phyloP scores from a whole-genome alignment of 192 early-diverging fungal genomes.

The Lunasporangiospora selenospora region DNA sequence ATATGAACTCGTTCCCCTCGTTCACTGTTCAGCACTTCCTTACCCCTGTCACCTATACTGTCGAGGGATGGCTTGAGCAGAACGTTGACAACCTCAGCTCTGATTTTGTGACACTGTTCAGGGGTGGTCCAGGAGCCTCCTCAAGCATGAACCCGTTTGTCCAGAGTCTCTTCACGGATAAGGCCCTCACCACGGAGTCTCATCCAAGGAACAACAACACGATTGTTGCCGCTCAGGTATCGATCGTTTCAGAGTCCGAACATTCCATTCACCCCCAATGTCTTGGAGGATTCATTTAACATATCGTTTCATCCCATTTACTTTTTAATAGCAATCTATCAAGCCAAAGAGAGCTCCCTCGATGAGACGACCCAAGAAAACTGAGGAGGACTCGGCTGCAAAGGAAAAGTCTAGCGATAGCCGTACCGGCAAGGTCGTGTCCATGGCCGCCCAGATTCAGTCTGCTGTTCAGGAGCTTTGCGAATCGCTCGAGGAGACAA shows the following conservation, averaged over 20 bases:
- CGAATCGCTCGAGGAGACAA: slow-evolving; percentile 75
- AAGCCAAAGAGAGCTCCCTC: slow-evolving; percentile 74
- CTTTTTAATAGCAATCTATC: slow-evolving; percentile 54
- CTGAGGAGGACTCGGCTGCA: slow-evolving; percentile 7
- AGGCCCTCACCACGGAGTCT: slow-evolving; percentile 73
- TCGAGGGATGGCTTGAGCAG: slow-evolving; percentile 72
- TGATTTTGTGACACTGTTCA: slow-evolving; percentile 88
- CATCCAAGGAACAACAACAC: slow-evolving; percentile 84
- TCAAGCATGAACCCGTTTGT: slow-evolving; percentile 77
- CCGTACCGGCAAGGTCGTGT: slow-evolving; percentile 57
- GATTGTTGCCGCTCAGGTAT: slow-evolving; percentile 77
- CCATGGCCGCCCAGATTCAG: slow-evolving; percentile 71
- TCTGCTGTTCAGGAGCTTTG: slow-evolving; percentile 72
- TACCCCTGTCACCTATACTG: slow-evolving; percentile 68
- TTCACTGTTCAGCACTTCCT: slow-evolving; percentile 89
- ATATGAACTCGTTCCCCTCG: slow-evolving; percentile 48
- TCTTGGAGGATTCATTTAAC: not conserved
- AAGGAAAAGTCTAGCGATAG: slow-evolving; percentile 4
- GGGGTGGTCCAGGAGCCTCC: slow-evolving; percentile 68
- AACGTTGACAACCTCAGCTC: slow-evolving; percentile 82
- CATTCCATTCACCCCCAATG: too few relatives aligned
- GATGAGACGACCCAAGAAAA: slow-evolving; percentile 61
- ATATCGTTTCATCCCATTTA: not conserved
- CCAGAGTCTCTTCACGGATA: slow-evolving; percentile 76
- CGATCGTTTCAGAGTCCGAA: too few relatives aligned